Evolutionary conservation across 1,284 basidiomycete species (phyloP).

Genomic region (Sporisorium graminicola): DNA sequence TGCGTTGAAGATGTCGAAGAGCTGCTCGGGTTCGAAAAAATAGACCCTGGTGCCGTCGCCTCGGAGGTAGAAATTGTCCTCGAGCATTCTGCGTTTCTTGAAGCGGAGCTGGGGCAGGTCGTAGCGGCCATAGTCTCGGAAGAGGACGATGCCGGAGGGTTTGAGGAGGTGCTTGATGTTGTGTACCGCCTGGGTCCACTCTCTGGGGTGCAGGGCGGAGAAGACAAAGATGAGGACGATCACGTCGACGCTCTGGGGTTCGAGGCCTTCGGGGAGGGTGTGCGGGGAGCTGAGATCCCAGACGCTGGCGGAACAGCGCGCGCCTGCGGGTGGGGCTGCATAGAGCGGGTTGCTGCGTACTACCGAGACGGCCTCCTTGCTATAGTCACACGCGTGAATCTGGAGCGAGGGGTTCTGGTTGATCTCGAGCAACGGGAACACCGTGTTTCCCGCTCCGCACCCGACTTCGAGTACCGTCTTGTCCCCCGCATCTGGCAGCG

Average conservation of each 20-base stretch:
- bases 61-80: conserved; percentile 81
- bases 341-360: conserved; percentile 75
- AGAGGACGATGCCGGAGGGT: conserved; percentile 84
- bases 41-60: conserved; percentile 88
- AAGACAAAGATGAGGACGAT: conserved; percentile 94
- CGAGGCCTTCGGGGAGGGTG: conserved; percentile 43
- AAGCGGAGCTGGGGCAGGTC: conserved; percentile 91
- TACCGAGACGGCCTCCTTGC: conserved; percentile 87
- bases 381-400: conserved; percentile 90
- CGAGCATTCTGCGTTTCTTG: conserved; percentile 85
- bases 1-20: conserved; percentile 61
- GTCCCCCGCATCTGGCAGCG: conserved; percentile 32
- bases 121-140: conserved; percentile 95
- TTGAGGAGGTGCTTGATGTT: conserved; percentile 86
- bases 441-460: conserved; percentile 82
- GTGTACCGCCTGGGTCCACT: conserved; percentile 87
- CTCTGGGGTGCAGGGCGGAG: conserved; percentile 90
- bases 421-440: conserved; percentile 85
- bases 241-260: conserved; percentile 79
- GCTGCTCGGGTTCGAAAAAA: conserved; percentile 64
- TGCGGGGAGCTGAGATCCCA: conserved; percentile 82
- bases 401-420: conserved; percentile 85
- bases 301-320: conserved; percentile 80
- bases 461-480: conserved; percentile 64
- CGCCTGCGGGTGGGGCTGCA: conserved; percentile 17